Evolutionary conservation across 331 rosid genomes (phyloP).

Genomic region (Telfairia occidentalis): DNA sequence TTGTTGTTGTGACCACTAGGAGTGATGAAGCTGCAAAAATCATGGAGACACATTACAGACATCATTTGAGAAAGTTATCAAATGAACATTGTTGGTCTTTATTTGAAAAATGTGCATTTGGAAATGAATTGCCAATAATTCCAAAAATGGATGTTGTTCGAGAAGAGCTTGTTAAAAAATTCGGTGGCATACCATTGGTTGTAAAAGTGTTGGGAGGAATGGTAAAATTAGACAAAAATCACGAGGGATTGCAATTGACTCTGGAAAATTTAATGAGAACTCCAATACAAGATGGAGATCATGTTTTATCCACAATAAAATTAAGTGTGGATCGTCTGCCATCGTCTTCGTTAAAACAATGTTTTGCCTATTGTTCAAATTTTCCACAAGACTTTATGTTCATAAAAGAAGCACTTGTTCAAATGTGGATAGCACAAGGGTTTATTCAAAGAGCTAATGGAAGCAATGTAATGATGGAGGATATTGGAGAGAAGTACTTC

Average conservation of each 20-base stretch:
- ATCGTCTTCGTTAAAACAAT: constrained; percentile 13
- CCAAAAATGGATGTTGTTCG: constrained; percentile 11
- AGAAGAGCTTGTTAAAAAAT: constrained; percentile 13
- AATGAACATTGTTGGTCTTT: constrained; percentile 24
- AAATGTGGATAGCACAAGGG: constrained; percentile 33
- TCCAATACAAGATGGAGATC: neutral
- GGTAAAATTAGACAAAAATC: neutral
- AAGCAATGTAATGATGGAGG: neutral
- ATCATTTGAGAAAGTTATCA: neutral
- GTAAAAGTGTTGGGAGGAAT: constrained; percentile 23
- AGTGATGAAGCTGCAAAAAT: neutral
- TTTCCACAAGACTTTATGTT: constrained; percentile 16
- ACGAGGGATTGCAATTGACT: neutral
- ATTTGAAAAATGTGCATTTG: constrained; percentile 18
- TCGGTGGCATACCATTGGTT: constrained; percentile 20
- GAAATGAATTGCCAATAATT: neutral
- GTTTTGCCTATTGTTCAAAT: constrained; percentile 29
- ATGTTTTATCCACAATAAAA: constrained; percentile 17
- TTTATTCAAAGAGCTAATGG: neutral
- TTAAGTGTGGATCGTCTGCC: constrained; percentile 28
- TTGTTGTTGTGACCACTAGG: constrained; percentile 19
- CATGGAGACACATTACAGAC: neutral
- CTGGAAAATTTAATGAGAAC: neutral
- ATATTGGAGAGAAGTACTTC: neutral
- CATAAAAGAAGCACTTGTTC: neutral